Conservation (phyloP, 1,284 basidiomycete species). For the Golubevia sp. region DNA sequence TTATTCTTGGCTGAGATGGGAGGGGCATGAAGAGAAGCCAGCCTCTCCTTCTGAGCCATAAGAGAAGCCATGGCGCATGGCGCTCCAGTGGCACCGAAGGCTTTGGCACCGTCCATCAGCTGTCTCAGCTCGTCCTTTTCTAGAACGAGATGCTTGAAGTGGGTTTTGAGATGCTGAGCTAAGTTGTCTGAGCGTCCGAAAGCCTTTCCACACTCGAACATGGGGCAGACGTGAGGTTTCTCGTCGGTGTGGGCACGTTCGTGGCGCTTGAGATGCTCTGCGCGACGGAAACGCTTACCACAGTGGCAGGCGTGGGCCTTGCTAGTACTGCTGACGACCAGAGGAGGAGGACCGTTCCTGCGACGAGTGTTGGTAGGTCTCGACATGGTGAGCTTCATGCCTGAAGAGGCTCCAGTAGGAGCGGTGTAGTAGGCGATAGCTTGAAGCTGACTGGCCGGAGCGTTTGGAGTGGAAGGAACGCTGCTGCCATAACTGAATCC, state of each 20-base stretch:
- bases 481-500: slow-evolving; percentile 17
- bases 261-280: slow-evolving; percentile 61
- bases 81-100: not conserved
- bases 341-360: slow-evolving; percentile 40
- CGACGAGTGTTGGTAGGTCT: slow-evolving; percentile 21
- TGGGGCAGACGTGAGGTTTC: slow-evolving; percentile 53
- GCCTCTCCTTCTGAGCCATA: not conserved
- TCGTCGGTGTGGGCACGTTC: slow-evolving; percentile 58
- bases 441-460: not conserved
- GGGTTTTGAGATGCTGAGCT: slow-evolving; percentile 59
- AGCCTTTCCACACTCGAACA: slow-evolving; percentile 51
- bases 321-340: slow-evolving; percentile 56
- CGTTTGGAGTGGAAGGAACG: slow-evolving; percentile 16
- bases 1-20: not conserved
- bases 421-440: slow-evolving; percentile 12
- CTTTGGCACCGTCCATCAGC: not conserved
- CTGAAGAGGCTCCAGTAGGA: slow-evolving; percentile 15
- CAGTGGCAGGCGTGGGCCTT: slow-evolving; percentile 58
- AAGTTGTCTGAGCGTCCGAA: slow-evolving; percentile 59
- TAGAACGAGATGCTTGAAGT: slow-evolving; percentile 18
- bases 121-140: not conserved
- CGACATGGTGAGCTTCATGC: slow-evolving; percentile 18
- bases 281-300: slow-evolving; percentile 57
- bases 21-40: not conserved
- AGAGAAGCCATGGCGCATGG: not conserved